Evolutionary conservation across 2,329 filamentous ascomycete species (phyloP).

Genomic region (Coniella lustricola): DNA sequence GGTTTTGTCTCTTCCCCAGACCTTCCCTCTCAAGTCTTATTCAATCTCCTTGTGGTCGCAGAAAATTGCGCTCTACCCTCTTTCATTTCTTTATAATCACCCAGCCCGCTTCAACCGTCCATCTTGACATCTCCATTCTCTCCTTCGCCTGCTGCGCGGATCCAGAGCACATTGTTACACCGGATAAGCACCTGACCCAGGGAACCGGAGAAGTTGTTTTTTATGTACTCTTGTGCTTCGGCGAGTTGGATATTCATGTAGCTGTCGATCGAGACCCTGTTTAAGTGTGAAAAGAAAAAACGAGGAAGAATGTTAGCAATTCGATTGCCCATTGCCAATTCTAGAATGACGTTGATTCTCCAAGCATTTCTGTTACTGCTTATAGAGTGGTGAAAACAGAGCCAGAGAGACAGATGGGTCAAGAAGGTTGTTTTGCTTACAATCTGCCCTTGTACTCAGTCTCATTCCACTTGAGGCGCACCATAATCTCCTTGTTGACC

Average conservation of each 20-base stretch:
- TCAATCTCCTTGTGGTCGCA: too few species aligned
- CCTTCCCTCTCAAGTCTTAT: not conserved
- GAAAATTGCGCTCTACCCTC: too few species aligned
- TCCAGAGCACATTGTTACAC: slow-evolving; percentile 94
- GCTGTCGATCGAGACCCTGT: slow-evolving; percentile 71
- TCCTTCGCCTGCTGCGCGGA: slow-evolving; percentile 51
- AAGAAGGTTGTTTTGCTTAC: slow-evolving; percentile 6
- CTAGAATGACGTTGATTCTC: too few species aligned
- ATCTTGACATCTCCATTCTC: slow-evolving; percentile 50
- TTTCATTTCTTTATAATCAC: too few species aligned
- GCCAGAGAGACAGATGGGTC: not conserved
- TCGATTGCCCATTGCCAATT: too few species aligned
- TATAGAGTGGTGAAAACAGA: too few species aligned
- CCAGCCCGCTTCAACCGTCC: slow-evolving; percentile 48
- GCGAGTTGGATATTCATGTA: slow-evolving; percentile 99
- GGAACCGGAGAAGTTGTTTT: slow-evolving; percentile 75
- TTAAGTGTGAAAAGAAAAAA: not conserved
- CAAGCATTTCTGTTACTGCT: too few species aligned
- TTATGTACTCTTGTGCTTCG: slow-evolving; percentile 85
- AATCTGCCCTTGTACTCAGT: slow-evolving; percentile 94
- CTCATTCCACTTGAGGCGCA: slow-evolving; percentile 96
- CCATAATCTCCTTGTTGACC: slow-evolving; percentile 82
- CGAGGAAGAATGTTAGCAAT: too few species aligned
- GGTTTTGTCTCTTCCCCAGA: too few species aligned
- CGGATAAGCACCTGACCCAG: slow-evolving; percentile 90